These are phyloP conservation scores for Stereocaulon alpinum DNA, from an alignment of 495 filamentous ascomycete species.

Conservation along the genomic window DNA sequence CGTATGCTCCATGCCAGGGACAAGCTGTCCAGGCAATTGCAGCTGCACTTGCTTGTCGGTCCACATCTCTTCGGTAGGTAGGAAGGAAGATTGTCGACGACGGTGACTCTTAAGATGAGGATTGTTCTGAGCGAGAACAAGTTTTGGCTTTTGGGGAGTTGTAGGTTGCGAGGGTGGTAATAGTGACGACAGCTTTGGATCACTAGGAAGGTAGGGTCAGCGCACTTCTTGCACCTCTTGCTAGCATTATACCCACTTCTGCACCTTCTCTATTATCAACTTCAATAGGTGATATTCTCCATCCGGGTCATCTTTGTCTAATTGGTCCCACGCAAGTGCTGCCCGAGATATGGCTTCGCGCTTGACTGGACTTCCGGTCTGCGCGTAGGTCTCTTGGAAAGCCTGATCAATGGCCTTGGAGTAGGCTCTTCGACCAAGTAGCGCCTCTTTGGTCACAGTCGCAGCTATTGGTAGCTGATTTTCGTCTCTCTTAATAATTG, in stretches of 20 bases:
- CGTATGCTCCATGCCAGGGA: constrained; percentile 80
- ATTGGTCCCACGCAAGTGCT: constrained; percentile 69
- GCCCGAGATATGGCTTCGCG: constrained; percentile 71
- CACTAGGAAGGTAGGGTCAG: constrained; percentile 26
- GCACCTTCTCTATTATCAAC: constrained; percentile 51
- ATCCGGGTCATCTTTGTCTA: constrained; percentile 84
- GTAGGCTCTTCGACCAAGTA: constrained; percentile 70
- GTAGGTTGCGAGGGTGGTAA: constrained; percentile 35
- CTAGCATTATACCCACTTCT: constrained; percentile 31
- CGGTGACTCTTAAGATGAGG: constrained; percentile 73
- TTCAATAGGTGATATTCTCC: constrained; percentile 76
- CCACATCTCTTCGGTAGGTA: constrained; percentile 30
- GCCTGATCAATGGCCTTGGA: constrained; percentile 66
- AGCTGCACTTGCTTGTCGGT: constrained; percentile 30
- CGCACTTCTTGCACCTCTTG: neutral
- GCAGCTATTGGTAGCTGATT: constrained; percentile 32
- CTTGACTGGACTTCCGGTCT: constrained; percentile 63
- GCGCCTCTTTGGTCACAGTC: constrained; percentile 62
- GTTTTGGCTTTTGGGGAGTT: constrained; percentile 46
- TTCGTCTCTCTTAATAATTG: constrained; percentile 34
- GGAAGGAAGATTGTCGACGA: constrained; percentile 52
- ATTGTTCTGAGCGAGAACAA: constrained; percentile 72
- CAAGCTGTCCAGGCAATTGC: constrained; percentile 38
- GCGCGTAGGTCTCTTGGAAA: constrained; percentile 72
- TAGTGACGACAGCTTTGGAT: constrained; percentile 41